Evolutionary conservation across 2,329 filamentous ascomycete species (phyloP), one percentile per base, ranked within the genome.

Genomic region (Calycina marina): DNA sequence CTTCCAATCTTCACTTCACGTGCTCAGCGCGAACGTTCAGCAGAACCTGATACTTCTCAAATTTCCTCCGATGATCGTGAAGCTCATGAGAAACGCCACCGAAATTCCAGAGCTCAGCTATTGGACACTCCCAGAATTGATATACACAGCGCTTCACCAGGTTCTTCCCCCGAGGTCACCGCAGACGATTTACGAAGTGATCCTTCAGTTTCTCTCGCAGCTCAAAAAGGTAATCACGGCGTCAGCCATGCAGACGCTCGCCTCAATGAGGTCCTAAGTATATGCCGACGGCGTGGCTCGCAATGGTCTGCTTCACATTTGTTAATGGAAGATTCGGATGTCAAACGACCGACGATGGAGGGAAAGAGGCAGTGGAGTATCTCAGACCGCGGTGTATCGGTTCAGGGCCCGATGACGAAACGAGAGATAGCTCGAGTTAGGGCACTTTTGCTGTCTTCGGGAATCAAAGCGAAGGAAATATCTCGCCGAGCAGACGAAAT

Each of bases 401-500:
- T 52, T 4, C 55, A 58, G 12, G 48, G 50, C n/a, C 53, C 51
- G 36, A 50, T 80, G 17, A 74, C 66, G 6, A 72, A 68, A 45
- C 70, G 71, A n/a, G 88, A 94, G 45, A 68, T 93, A 32, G 79
- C 80, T 11, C 75, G 84, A n/a, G 66, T 86, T 2, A 69, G 74
- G 36, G 71, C 83, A 1, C 63, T 92, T 6, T 69, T 93, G 25
- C 62, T 93, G 14, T 80, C 77, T 40, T 83, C 84, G 0, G 86
- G 85, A n/a, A 76, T 94, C 49, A 93, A 92, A 57, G 86, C 88
- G 1, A 75, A 75, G 47, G 82, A 90, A 49, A 81, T 94, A 34
- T 65, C 66, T 16, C 68, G 74, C 4, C 70, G 77, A 28, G 74
- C 78, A 4, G 40, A 38, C 11, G 50, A 51, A 29, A 29, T 37